These are phyloP conservation scores for Fusarium succisae DNA, from an alignment of 2,329 filamentous ascomycete species.

Conservation along the genomic window DNA sequence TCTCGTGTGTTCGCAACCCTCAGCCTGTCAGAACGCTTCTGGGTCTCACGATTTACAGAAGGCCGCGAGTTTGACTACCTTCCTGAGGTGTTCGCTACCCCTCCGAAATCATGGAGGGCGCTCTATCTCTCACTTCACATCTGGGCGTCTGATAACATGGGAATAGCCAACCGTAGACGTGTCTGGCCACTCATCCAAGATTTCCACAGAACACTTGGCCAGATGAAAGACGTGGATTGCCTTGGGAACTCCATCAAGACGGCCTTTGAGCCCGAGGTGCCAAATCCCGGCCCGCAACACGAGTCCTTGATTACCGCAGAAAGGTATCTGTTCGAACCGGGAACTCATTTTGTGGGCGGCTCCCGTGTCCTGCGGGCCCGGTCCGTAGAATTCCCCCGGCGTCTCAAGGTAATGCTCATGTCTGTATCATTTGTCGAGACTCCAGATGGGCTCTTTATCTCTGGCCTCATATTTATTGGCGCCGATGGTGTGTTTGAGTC, in stretches of 20 bases:
- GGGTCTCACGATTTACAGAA: constrained; percentile 21
- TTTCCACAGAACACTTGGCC: not conserved
- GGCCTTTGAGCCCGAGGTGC: not conserved
- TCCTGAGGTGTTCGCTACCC: not conserved
- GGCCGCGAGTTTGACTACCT: constrained; percentile 15
- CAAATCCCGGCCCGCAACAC: not conserved
- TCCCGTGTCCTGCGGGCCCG: not conserved
- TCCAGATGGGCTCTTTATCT: not conserved
- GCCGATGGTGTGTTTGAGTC: not conserved
- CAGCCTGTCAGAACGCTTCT: constrained; percentile 16
- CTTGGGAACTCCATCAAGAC: not conserved
- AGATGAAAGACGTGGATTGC: not conserved
- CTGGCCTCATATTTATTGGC: not conserved
- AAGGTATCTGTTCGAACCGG: not conserved
- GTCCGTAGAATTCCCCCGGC: not conserved
- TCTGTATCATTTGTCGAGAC: not conserved
- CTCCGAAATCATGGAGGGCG: constrained; percentile 14
- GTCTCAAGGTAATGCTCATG: not conserved
- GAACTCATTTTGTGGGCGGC: not conserved
- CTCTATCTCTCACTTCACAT: not conserved
- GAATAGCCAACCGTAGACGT: not conserved
- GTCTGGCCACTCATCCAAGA: not conserved
- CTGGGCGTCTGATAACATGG: not conserved
- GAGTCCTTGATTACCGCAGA: not conserved
- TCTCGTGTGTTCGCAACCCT: constrained; percentile 19